Conservation (phyloP, 2,329 filamentous ascomycete species). For the Domatiomyces globalis region DNA sequence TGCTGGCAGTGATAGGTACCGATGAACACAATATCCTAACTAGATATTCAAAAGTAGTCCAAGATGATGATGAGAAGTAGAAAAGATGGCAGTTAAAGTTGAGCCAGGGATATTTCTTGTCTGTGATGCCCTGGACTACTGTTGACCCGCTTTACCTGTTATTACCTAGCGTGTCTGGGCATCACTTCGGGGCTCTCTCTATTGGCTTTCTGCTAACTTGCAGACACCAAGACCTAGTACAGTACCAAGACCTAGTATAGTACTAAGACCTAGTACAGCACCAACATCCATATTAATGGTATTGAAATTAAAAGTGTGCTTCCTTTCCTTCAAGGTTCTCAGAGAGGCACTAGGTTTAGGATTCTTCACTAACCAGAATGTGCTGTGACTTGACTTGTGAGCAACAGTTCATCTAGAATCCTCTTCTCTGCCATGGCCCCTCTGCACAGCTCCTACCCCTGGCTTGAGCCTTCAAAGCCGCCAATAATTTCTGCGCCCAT, state of each 20-base stretch:
- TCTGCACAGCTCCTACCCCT: slow-evolving; percentile 36
- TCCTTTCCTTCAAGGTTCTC: not conserved
- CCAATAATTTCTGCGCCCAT: slow-evolving; percentile 54
- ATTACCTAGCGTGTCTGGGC: too few relatives aligned
- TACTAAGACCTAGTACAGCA: not conserved
- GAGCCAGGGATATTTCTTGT: not conserved
- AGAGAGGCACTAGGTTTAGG: not conserved
- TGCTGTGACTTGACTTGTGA: not conserved
- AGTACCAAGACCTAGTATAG: not conserved
- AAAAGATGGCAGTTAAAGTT: not conserved
- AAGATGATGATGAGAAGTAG: not conserved
- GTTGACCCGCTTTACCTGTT: not conserved
- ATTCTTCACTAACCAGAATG: not conserved
- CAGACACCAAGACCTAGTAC: not conserved
- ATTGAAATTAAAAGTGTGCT: not conserved
- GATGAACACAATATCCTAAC: not conserved
- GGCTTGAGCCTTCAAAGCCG: slow-evolving; percentile 36
- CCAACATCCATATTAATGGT: not conserved
- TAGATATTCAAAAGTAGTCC: not conserved
- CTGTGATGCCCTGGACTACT: not conserved
- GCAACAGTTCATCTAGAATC: not conserved
- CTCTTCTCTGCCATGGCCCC: not conserved
- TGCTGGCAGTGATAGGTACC: not conserved
- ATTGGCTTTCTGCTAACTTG: too few relatives aligned
- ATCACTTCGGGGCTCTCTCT: too few relatives aligned